These are phyloP conservation scores for Schwanniomyces etchellsii DNA, from an alignment of 1,139 yeast genomes.

Conservation along the genomic window DNA sequence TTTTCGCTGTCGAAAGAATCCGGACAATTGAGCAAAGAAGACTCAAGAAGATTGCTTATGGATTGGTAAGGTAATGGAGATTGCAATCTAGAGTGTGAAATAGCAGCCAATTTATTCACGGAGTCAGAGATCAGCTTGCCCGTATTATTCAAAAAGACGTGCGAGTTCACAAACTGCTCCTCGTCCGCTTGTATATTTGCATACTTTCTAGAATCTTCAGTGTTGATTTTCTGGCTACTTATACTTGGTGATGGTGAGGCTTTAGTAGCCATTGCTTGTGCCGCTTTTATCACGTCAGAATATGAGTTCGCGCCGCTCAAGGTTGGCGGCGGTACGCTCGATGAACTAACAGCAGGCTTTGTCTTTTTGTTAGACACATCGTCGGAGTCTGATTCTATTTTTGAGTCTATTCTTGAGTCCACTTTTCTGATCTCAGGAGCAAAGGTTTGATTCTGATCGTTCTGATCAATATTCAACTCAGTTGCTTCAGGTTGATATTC, in stretches of 20 bases:
- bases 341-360: slow-evolving; percentile 9
- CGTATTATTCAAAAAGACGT: slow-evolving; percentile 14
- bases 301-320: slow-evolving; percentile 13
- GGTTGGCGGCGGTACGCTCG: slow-evolving; percentile 15
- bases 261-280: slow-evolving; percentile 8
- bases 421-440: slow-evolving; percentile 4
- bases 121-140: slow-evolving; percentile 25
- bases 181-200: slow-evolving; percentile 1
- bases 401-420: slow-evolving; percentile 2
- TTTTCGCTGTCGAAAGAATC: slow-evolving; percentile 88
- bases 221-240: background rate
- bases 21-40: slow-evolving; percentile 82
- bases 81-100: slow-evolving; percentile 29
- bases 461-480: slow-evolving; percentile 6
- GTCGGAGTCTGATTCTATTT: slow-evolving; percentile 6
- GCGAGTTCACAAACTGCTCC: slow-evolving; percentile 6
- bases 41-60: slow-evolving; percentile 59
- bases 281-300: slow-evolving; percentile 18
- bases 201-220: too few species aligned
- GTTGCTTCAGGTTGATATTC: slow-evolving; percentile 6
- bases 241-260: slow-evolving; percentile 1
- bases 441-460: slow-evolving; percentile 4
- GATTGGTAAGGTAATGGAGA: slow-evolving; percentile 54
- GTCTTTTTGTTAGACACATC: slow-evolving; percentile 10
- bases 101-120: slow-evolving; percentile 22